Evolutionary conservation across 1,284 basidiomycete species (phyloP).

Genomic region (Ganoderma lingzhi): DNA sequence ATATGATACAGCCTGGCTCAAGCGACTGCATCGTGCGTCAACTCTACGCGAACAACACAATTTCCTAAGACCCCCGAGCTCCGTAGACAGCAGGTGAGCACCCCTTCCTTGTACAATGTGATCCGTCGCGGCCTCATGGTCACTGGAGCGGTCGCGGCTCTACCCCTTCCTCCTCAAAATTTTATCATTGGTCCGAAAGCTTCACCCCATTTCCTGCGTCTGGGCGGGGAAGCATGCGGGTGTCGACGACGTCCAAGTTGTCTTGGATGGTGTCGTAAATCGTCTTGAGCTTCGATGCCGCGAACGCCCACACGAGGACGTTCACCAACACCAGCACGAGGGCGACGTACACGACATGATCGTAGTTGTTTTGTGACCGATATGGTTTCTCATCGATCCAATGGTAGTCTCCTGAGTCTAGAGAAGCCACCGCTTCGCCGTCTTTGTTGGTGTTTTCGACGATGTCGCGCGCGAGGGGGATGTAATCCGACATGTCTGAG

Average conservation of each 20-base stretch:
- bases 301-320: slow-evolving; percentile 10
- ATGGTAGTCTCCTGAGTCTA: background rate
- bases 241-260: slow-evolving; percentile 6
- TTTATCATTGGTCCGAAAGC: background rate
- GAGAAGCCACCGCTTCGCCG: background rate
- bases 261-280: slow-evolving; percentile 8
- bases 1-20: background rate
- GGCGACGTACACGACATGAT: background rate
- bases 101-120: background rate
- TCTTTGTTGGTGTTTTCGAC: slow-evolving; percentile 2
- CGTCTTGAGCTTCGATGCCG: background rate
- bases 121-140: background rate
- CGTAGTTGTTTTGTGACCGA: background rate
- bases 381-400: background rate
- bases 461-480: slow-evolving; percentile 3
- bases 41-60: background rate
- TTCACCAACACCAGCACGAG: slow-evolving; percentile 7
- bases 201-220: slow-evolving; percentile 9
- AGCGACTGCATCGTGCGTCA: background rate
- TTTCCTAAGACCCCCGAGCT: background rate
- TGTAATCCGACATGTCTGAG: slow-evolving; percentile 1
- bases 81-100: background rate
- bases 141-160: background rate
- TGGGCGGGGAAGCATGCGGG: slow-evolving; percentile 7
- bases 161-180: background rate